phyloP scores from a whole-genome alignment of 345 rosid species.

The Kernera saxatilis region DNA sequence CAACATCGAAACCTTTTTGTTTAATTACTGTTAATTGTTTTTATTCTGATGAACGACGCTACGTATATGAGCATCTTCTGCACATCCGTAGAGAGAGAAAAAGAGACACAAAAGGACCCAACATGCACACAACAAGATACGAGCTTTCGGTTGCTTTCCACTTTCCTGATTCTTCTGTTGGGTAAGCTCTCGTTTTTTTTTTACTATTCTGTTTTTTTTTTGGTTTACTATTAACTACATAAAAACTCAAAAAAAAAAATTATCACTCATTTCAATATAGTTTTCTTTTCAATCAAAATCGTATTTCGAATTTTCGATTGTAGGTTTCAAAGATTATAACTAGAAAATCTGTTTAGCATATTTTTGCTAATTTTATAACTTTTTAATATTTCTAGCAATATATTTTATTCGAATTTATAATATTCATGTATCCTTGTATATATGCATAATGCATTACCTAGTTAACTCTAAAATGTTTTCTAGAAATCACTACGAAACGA shows the following conservation, averaged over 20 bases:
- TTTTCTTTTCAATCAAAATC: not conserved
- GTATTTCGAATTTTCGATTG: not conserved
- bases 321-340: not conserved
- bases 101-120: slow-evolving; percentile 34
- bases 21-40: slow-evolving; percentile 12
- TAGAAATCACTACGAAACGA: not conserved
- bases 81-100: slow-evolving; percentile 25
- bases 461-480: not conserved
- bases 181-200: not conserved
- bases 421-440: too few species aligned
- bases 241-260: not conserved
- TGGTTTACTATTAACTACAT: not conserved
- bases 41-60: slow-evolving; percentile 26
- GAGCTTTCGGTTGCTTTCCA: slow-evolving; percentile 35
- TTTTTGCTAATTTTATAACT: not conserved
- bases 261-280: not conserved
- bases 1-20: slow-evolving; percentile 31
- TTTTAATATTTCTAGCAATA: not conserved
- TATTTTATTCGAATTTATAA: not conserved
- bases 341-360: not conserved
- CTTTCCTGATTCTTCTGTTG: slow-evolving; percentile 27
- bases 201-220: not conserved
- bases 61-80: slow-evolving; percentile 28
- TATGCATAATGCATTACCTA: too few species aligned
- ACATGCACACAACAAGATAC: slow-evolving; percentile 27